A percentile compares a stretch with the other conserved stretches of the same genome.
phyloP scores from a whole-genome alignment of 768 basidiomycete species.

The Mycena capillaripes region DNA sequence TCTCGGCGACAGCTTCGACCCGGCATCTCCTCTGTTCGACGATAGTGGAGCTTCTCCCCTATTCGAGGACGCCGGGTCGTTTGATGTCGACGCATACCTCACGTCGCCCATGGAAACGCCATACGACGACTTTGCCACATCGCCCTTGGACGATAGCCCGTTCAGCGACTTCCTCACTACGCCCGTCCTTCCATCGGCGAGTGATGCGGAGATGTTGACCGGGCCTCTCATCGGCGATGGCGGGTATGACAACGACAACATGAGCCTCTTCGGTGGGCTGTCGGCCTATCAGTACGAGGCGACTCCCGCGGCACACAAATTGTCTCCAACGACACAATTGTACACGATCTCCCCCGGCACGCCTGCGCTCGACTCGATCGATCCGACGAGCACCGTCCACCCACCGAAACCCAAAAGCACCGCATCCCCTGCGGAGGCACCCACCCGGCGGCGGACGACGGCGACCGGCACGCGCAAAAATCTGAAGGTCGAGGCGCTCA shows the following conservation, averaged over 20 bases:
- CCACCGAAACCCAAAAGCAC: conserved; percentile 18
- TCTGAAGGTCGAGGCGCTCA: conserved; percentile 61
- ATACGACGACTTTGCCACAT: conserved; percentile 35
- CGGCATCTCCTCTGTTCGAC: conserved; percentile 27
- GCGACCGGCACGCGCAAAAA: conserved; percentile 68
- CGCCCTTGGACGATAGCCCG: conserved; percentile 35
- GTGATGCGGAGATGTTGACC: conserved; percentile 31
- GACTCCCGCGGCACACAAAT: conserved; percentile 15
- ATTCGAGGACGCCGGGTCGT: conserved; percentile 16
- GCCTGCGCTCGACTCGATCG: conserved; percentile 25
- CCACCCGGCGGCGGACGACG: conserved; percentile 12
- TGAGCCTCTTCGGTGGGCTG: conserved; percentile 33
- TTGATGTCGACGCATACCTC: conserved; percentile 31
- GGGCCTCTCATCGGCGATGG: conserved; percentile 33
- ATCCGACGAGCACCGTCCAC: conserved; percentile 31
- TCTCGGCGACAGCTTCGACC: conserved; percentile 33
- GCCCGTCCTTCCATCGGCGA: conserved; percentile 23
- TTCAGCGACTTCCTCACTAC: conserved; percentile 37
- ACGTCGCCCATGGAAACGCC: conserved; percentile 37
- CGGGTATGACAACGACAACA: conserved; percentile 23
- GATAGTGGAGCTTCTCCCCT: conserved; percentile 24
- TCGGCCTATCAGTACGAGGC: conserved; percentile 25
- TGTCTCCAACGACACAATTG: conserved; percentile 16
- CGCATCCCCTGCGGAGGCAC: not conserved
- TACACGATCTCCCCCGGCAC: conserved; percentile 32